These are phyloP conservation scores for Huntiella abstrusa DNA, from an alignment of 2,329 filamentous ascomycete genomes.

Conservation along the genomic window DNA sequence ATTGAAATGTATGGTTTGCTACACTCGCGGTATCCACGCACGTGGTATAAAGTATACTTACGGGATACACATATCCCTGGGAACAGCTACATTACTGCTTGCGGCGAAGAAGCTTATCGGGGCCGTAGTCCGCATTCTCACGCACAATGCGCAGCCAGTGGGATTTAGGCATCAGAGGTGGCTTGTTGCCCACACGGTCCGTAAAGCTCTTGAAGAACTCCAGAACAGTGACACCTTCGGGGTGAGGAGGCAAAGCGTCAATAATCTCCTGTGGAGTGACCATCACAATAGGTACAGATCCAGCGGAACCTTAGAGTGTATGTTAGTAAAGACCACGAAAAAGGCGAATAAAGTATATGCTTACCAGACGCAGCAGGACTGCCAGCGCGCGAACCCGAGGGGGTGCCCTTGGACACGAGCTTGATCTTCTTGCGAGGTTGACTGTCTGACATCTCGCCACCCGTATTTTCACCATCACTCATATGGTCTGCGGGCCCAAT, in stretches of 20 bases:
- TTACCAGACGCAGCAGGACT: constrained; percentile 33
- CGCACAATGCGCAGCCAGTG: constrained; percentile 43
- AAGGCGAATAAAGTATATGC: constrained; percentile 10
- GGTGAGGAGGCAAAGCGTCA: constrained; percentile 29
- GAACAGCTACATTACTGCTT: constrained; percentile 17
- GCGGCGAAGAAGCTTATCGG: constrained; percentile 33
- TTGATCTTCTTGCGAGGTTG: constrained; percentile 30
- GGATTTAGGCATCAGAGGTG: constrained; percentile 30
- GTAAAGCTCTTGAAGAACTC: constrained; percentile 36
- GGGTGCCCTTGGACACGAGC: constrained; percentile 32
- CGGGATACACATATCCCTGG: not conserved
- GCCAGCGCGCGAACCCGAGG: constrained; percentile 37
- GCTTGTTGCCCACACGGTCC: constrained; percentile 31
- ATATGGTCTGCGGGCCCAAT: constrained; percentile 34
- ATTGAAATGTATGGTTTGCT: no score
- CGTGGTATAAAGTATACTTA: no score
- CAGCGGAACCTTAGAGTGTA: constrained; percentile 7
- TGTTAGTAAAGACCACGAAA: not conserved
- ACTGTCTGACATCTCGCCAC: constrained; percentile 45
- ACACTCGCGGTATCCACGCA: no score
- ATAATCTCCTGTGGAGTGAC: constrained; percentile 33
- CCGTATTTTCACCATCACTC: constrained; percentile 56
- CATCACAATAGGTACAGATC: constrained; percentile 19
- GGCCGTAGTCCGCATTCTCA: constrained; percentile 31
- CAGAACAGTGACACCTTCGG: constrained; percentile 34